These are phyloP conservation scores for Magnolia changhungtana DNA, from an alignment of 164 flowering plant genomes.

Conservation along the genomic window DNA sequence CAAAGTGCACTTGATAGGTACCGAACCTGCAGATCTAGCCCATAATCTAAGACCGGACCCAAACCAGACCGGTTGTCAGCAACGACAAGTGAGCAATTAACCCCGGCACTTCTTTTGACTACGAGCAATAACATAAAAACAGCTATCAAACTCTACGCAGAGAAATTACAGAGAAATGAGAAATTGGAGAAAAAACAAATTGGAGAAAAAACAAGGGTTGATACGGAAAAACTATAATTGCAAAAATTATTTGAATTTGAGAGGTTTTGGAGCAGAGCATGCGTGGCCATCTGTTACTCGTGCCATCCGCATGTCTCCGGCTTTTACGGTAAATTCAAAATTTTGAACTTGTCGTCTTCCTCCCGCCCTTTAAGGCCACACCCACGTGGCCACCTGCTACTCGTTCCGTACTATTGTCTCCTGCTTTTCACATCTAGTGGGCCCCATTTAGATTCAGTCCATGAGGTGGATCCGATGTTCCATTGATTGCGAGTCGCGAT, in stretches of 20 bases:
- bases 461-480: slow-evolving; percentile 4
- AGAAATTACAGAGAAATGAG: neutral
- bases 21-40: too few relatives aligned
- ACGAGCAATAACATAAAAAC: too few relatives aligned
- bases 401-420: neutral
- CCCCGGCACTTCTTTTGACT: too few relatives aligned
- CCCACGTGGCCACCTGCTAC: neutral
- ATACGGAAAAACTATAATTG: neutral
- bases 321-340: slow-evolving; percentile 8
- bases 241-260: neutral
- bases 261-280: slow-evolving; percentile 1
- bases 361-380: neutral
- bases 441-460: neutral
- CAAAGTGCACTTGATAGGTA: too few relatives aligned
- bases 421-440: neutral
- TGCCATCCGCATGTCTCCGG: neutral
- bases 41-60: too few relatives aligned
- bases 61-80: too few relatives aligned
- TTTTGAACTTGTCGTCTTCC: slow-evolving; percentile 18
- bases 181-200: neutral
- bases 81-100: too few relatives aligned
- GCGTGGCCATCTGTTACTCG: neutral
- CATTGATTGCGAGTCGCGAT: slow-evolving; percentile 7
- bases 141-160: neutral
- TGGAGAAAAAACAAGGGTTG: neutral